phyloP scores from a whole-genome alignment of 2,329 filamentous ascomycete genomes.

The Xylaria sp. region DNA sequence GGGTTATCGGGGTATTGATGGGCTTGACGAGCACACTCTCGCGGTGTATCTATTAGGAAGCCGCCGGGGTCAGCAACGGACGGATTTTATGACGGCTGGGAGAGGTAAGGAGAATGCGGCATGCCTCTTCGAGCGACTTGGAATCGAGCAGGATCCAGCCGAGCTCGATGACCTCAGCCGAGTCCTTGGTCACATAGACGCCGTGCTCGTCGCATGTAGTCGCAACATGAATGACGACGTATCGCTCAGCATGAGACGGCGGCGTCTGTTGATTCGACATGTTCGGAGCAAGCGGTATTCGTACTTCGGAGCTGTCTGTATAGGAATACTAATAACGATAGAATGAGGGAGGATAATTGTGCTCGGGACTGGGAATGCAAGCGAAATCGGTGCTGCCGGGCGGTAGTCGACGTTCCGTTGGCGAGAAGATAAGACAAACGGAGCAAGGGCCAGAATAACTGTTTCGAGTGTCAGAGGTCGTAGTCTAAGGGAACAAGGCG shows the following conservation, averaged over 20 bases:
- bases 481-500: conserved; percentile 7
- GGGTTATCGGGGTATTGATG: conserved; percentile 98
- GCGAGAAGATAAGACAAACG: conserved; percentile 20
- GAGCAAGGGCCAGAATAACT: conserved; percentile 25
- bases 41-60: conserved; percentile 77
- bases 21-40: conserved; percentile 98
- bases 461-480: conserved; percentile 21
- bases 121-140: conserved; percentile 91
- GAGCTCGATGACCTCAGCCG: conserved; percentile 98
- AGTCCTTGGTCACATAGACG: conserved; percentile 99
- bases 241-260: conserved; percentile 86
- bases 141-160: conserved; percentile 97
- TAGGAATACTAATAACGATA: conserved; percentile 38
- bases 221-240: conserved; percentile 97
- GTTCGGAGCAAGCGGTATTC: conserved; percentile 39
- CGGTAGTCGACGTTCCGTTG: conserved; percentile 27
- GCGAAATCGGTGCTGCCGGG: conserved; percentile 5
- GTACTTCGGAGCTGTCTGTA: conserved; percentile 32
- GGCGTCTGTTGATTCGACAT: conserved; percentile 63
- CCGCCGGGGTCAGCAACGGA: conserved; percentile 24
- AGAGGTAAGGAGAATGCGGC: conserved; percentile 44
- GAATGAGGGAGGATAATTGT: conserved; percentile 18
- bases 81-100: background rate
- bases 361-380: conserved; percentile 17
- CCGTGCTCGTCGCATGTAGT: conserved; percentile 99